These are phyloP conservation scores for Nepenthes alata DNA, from an alignment of 179 eudicot species.

Conservation along the genomic window DNA sequence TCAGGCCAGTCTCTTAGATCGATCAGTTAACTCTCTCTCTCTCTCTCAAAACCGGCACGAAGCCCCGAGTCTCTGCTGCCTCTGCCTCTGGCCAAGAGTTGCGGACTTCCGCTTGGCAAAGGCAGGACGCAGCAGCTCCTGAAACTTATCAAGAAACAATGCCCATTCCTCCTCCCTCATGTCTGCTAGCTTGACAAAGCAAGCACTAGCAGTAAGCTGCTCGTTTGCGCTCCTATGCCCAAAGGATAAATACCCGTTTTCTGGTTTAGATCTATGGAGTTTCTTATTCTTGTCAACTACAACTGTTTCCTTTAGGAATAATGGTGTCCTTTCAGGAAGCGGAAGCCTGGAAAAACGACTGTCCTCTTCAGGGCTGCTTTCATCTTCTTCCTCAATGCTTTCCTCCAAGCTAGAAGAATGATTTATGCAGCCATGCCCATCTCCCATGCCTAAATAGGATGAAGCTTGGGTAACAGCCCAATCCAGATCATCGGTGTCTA, in stretches of 20 bases:
- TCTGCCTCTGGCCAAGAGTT: conserved; percentile 49
- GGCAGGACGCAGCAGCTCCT: conserved; percentile 48
- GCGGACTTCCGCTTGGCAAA: conserved; percentile 42
- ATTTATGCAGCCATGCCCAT: conserved; percentile 19
- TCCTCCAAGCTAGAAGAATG: conserved; percentile 53
- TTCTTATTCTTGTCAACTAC: conserved; percentile 40
- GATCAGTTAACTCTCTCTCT: not conserved
- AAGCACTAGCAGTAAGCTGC: conserved; percentile 48
- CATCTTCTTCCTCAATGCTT: conserved; percentile 47
- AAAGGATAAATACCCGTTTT: conserved; percentile 38
- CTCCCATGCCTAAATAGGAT: conserved; percentile 19
- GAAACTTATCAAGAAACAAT: conserved; percentile 54
- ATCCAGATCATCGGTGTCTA: conserved; percentile 44
- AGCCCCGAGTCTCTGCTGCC: conserved; percentile 73
- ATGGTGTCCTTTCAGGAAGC: conserved; percentile 18
- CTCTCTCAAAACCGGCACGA: conserved; percentile 75
- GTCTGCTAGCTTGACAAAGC: conserved; percentile 59
- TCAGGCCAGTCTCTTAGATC: too few relatives aligned
- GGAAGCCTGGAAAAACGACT: conserved; percentile 10
- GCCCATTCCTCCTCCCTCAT: conserved; percentile 66
- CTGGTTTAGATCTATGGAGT: conserved; percentile 22
- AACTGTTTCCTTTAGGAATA: conserved; percentile 35
- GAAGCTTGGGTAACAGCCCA: conserved; percentile 19
- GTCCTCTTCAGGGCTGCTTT: conserved; percentile 19
- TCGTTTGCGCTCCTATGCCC: conserved; percentile 71